Base-by-base conservation (phyloP, 768 basidiomycete genomes). In the Mycena rosella region DNA sequence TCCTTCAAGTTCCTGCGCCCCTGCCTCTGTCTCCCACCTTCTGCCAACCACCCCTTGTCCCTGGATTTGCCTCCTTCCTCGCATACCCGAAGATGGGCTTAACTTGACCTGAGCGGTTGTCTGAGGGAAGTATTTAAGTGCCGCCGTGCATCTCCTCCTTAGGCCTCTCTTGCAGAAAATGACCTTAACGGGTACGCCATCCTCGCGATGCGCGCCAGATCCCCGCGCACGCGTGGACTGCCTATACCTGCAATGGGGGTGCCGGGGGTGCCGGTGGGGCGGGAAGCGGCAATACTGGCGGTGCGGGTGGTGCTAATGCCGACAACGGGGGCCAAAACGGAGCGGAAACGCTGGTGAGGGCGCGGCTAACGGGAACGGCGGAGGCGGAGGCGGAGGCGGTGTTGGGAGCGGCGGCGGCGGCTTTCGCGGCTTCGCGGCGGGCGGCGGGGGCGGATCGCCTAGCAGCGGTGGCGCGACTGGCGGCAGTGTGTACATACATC, bases 181-280 rank as follows among this genome's bases (percentile, higher is more conserved):
- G 51, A 53, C 30, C 22, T 32, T 30, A 30, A 53, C 34, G 34
- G 34, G 34, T 7, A 36, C 34, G 34, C 34, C 34, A 36, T 36
- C 34, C 34, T 36, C 34, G 34, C 34, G 34, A 32, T 30, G n/a
- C 30, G n/a, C 51, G 51, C 18, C 27, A 53, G 51, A 8, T 53
- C 51, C 27, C 51, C 30, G 27, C 51, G 51, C 30, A 27, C 18
- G 30, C 51, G 51, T 53, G 26, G 30, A 53, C 51, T 18, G 51
- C 30, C 17, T 53, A 53, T 53, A 53, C 30, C 51, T 53, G 51
- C 51, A 26, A 53, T 53, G 51, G 51, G 18, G 51, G 51, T 18
- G 51, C 51, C 32, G 51, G 51, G 27, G 51, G 51, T 6, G 51
- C 51, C 29, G 20, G 30, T 53, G 51, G 51, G 17, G 51, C 51